Conservation (phyloP, 495 filamentous ascomycete species). For the Xeromyces bisporus region DNA sequence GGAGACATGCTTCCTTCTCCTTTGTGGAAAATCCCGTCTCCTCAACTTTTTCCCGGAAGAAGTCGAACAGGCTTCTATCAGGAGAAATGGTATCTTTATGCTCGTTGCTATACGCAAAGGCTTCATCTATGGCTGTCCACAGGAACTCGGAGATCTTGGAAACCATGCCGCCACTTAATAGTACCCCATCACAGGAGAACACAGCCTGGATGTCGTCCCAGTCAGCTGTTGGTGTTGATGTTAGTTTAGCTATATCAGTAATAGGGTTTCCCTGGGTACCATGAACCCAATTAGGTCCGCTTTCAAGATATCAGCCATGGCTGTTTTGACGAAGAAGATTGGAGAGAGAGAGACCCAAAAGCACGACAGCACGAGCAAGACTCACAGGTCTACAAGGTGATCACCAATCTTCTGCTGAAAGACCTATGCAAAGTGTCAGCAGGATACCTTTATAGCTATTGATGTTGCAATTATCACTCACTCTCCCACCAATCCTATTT, state of each 20-base stretch:
- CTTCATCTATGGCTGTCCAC: slow-evolving; percentile 66
- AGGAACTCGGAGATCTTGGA: slow-evolving; percentile 40
- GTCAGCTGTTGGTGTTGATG: slow-evolving; percentile 39
- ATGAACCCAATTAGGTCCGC: slow-evolving; percentile 93
- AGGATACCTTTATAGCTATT: neutral
- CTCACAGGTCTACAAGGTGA: slow-evolving; percentile 32
- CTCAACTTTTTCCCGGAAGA: slow-evolving; percentile 46
- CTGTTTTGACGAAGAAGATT: neutral
- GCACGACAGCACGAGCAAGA: neutral
- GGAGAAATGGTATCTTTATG: slow-evolving; percentile 45
- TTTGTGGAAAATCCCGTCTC: slow-evolving; percentile 34
- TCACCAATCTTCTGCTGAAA: slow-evolving; percentile 20
- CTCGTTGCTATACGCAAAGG: slow-evolving; percentile 63
- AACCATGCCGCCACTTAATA: slow-evolving; percentile 34
- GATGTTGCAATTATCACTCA: slow-evolving; percentile 22
- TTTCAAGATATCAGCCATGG: slow-evolving; percentile 10
- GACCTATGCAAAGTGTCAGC: slow-evolving; percentile 13
- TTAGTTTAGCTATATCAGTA: slow-evolving; percentile 52
- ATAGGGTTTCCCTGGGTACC: slow-evolving; percentile 78
- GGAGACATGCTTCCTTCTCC: slow-evolving; percentile 36
- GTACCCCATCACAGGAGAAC: slow-evolving; percentile 46
- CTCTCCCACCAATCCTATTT: slow-evolving; percentile 66
- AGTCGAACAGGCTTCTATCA: slow-evolving; percentile 58
- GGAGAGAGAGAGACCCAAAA: slow-evolving; percentile 1
- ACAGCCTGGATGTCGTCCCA: slow-evolving; percentile 37